These are phyloP conservation scores for Candida methanosorbosa DNA, from an alignment of 805 yeast genomes.

Conservation along the genomic window DNA sequence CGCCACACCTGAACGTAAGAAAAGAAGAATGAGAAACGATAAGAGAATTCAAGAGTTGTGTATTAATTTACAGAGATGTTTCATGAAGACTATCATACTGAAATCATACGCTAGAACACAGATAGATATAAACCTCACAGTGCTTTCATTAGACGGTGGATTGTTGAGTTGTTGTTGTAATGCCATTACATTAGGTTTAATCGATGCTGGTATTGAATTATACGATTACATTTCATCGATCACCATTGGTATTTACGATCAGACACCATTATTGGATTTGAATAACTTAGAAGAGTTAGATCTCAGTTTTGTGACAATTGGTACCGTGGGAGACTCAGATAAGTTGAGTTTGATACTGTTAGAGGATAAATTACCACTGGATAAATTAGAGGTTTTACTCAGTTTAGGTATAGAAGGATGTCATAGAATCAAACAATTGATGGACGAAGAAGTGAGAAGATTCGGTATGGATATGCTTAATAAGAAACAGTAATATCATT, in stretches of 20 bases:
- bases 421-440: conserved; percentile 68
- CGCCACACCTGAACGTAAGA: conserved; percentile 68
- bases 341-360: conserved; percentile 67
- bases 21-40: conserved; percentile 56
- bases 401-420: conserved; percentile 85
- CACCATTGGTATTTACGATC: conserved; percentile 72
- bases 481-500: conserved; percentile 11
- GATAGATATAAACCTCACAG: conserved; percentile 67
- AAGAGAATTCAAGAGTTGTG: conserved; percentile 60
- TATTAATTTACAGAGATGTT: conserved; percentile 59
- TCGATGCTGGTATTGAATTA: conserved; percentile 94
- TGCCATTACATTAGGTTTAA: conserved; percentile 79
- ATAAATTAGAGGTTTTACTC: conserved; percentile 63
- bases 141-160: conserved; percentile 88
- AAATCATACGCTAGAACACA: conserved; percentile 77
- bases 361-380: conserved; percentile 82
- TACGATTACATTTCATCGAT: conserved; percentile 82
- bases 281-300: conserved; percentile 79
- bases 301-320: conserved; percentile 73
- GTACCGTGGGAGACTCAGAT: conserved; percentile 75
- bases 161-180: conserved; percentile 71
- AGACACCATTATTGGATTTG: conserved; percentile 69
- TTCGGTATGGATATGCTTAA: conserved; percentile 48
- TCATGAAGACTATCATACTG: conserved; percentile 64
- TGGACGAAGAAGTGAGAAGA: conserved; percentile 77